Evolutionary conservation across 2,329 filamentous ascomycete genomes (phyloP), one percentile per base, ranked within the genome.

Genomic region (Hortaea werneckii): DNA sequence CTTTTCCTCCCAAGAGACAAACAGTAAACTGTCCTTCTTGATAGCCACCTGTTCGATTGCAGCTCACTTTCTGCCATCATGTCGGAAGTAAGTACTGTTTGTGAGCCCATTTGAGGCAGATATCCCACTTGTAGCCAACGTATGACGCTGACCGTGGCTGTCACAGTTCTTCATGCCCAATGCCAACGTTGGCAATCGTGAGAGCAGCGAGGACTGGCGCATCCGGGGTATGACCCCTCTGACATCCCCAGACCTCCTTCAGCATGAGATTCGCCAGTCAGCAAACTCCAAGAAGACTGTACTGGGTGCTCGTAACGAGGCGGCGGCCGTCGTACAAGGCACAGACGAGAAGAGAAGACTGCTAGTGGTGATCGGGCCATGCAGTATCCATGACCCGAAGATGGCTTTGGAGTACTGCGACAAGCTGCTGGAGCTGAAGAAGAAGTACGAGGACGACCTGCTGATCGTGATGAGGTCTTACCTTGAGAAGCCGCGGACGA

Each of bases 401-500:
- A 85, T 87, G 52, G 90, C 90, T 8, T 78, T 95, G 55, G 87
- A 90, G 63, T 98, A 98, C 80, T 94, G 88, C 75, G 81, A 88
- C 61, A 76, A 83, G 54, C 76, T 98, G 52, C 66, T 94, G 55
- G 74, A 79, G 61, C 74, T 94, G 59, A 89, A 90, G 69, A 79
- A 89, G 64, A 92, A 94, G 73, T 83, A 95, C 73, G 78, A 85
- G 65, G 78, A 89, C 60, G 87, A 96, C 63, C 77, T 98, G 34
- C 76, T 94, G 58, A 92, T 98, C 57, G 84, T 98, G 51, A 98
- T 98, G 92, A 85, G 92, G 58, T 86, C 87, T 53, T 98, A 98
- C 78, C 80, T 98, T 50, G 92, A 98, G 77, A 98, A 98, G 77
- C 92, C 92, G 20, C 82, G 92, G 54, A 98, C 92, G 28, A 98